Evolutionary conservation across 2,329 filamentous ascomycete species (phyloP).

Genomic region (Exophiala sp.): DNA sequence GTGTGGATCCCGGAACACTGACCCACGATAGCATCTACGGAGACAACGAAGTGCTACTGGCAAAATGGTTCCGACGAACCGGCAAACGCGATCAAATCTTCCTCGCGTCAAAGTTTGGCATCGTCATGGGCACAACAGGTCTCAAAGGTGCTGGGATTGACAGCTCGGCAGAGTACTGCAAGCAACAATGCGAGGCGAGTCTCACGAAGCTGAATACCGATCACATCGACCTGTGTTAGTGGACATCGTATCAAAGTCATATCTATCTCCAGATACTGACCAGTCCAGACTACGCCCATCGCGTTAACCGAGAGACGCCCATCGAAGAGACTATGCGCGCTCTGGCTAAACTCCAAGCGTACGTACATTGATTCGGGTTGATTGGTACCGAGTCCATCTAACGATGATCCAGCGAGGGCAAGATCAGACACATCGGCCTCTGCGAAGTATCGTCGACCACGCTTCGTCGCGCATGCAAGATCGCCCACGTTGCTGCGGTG

Average conservation of each 20-base stretch:
- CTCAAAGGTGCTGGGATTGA: conserved; percentile 29
- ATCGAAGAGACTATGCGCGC: conserved; percentile 44
- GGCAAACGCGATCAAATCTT: conserved; percentile 41
- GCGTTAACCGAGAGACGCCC: conserved; percentile 40
- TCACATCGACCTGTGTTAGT: conserved; percentile 36
- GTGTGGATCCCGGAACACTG: neutral
- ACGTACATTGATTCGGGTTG: conserved; percentile 3
- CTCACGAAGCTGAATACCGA: conserved; percentile 37
- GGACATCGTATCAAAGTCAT: neutral
- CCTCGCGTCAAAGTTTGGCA: conserved; percentile 40
- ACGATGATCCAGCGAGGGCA: conserved; percentile 41
- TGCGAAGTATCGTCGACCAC: conserved; percentile 51
- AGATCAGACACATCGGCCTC: conserved; percentile 57
- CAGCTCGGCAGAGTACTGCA: conserved; percentile 38
- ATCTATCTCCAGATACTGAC: too few species aligned
- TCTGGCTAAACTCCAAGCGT: conserved; percentile 43
- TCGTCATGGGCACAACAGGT: conserved; percentile 15
- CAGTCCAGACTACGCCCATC: conserved; percentile 40
- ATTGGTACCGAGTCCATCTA: neutral
- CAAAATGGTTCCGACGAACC: conserved; percentile 38
- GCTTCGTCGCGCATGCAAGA: conserved; percentile 49
- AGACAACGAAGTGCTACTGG: conserved; percentile 12
- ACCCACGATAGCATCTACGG: conserved; percentile 6
- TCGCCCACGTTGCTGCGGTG: conserved; percentile 51
- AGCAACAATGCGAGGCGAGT: conserved; percentile 35